These are phyloP conservation scores for Fusarium ramigenum DNA, from an alignment of 2,329 filamentous ascomycete species.

Conservation along the genomic window DNA sequence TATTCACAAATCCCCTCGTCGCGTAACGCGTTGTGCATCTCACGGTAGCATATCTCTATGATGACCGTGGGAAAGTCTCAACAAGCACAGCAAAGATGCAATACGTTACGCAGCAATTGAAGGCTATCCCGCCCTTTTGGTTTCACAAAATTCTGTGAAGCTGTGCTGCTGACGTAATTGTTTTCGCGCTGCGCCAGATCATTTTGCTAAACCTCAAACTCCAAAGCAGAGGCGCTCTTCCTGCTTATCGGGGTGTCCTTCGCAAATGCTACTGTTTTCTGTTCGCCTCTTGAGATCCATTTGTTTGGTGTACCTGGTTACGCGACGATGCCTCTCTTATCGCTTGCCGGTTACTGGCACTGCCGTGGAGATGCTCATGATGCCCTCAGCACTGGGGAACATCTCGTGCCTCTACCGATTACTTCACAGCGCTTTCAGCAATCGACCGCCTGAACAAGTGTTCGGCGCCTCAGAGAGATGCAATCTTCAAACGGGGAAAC, in stretches of 20 bases:
- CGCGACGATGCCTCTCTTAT: neutral
- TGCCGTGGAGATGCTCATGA: neutral
- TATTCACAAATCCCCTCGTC: neutral
- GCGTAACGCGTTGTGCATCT: neutral
- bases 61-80: neutral
- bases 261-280: neutral
- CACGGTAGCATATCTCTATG: neutral
- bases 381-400: neutral
- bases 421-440: neutral
- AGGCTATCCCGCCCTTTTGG: too few species aligned
- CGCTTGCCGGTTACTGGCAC: neutral
- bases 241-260: neutral
- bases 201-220: neutral
- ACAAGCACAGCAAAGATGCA: neutral
- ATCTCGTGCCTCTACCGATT: neutral
- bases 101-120: neutral
- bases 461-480: neutral
- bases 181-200: neutral
- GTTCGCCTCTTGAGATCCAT: neutral
- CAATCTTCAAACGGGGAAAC: neutral
- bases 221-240: neutral
- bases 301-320: too few species aligned
- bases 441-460: too few species aligned
- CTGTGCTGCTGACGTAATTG: neutral
- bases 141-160: neutral